phyloP scores from a whole-genome alignment of 768 basidiomycete species.

The Suillus ampliporus region DNA sequence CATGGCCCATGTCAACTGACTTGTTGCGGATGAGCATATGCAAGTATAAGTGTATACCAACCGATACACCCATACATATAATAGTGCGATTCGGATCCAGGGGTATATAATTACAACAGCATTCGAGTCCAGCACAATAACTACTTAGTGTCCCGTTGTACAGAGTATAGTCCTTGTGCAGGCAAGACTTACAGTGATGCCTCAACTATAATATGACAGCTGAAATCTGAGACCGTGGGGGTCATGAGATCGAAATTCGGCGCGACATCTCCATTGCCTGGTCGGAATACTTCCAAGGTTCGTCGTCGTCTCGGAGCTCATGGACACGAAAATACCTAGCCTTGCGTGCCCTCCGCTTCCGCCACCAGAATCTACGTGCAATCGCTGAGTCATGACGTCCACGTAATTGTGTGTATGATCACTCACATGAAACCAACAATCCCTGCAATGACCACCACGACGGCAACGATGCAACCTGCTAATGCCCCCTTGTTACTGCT shows the following conservation, averaged over 20 bases:
- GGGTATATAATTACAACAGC: neutral
- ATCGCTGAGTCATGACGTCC: neutral
- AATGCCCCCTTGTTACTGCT: constrained; percentile 49
- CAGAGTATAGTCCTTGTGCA: too few species aligned
- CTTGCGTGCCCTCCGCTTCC: constrained; percentile 25
- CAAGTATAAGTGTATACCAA: too few species aligned
- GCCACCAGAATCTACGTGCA: constrained; percentile 36
- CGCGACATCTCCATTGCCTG: constrained; percentile 9
- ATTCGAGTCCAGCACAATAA: neutral
- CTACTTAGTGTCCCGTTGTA: neutral
- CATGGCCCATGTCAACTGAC: too few species aligned
- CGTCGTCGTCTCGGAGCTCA: constrained; percentile 34
- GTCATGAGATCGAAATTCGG: constrained; percentile 5
- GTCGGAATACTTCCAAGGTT: constrained; percentile 38
- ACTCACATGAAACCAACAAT: constrained; percentile 44
- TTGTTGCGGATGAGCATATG: too few species aligned
- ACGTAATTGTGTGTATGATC: neutral
- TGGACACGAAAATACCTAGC: constrained; percentile 29
- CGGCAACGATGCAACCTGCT: constrained; percentile 52
- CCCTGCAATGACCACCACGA: constrained; percentile 45
- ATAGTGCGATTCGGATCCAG: too few species aligned
- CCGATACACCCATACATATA: too few species aligned
- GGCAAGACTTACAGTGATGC: neutral
- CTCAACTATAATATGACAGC: neutral
- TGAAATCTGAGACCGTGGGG: neutral